Evolutionary conservation across 2,329 filamentous ascomycete species (phyloP), one percentile per base, ranked within the genome.

Genomic region (Ophiobolus disseminans): DNA sequence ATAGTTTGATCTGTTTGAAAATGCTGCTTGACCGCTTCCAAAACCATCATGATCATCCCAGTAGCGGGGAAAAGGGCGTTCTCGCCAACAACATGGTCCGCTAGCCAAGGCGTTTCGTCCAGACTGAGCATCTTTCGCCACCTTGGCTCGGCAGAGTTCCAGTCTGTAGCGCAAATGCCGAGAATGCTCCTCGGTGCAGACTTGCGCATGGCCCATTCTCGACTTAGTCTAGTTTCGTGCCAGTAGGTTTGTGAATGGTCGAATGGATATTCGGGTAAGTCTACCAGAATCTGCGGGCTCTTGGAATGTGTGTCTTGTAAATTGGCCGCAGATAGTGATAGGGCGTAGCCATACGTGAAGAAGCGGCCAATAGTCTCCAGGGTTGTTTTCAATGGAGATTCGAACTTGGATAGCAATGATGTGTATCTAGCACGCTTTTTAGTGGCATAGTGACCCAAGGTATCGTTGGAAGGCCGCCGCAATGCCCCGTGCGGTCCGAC

Each of bases 81-180:
- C 11, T 50, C 50, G 6, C 22, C 35, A 8, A 66, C 48, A 8
- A 36, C 43, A 34, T 72, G 69, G 31, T 66, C 51, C 2, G 37
- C 38, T 14, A 66, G 16, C 21, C 66, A 34, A 0, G 23, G 8
- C 0, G 28, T 16, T 19, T 30, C 19, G 16, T 26, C 66, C 57
- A 71, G 4, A 58, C 67, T 65, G n/a, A 79, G 63, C 28, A 77
- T 62, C 30, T 77, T 77, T 11, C 78, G 69, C 79, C 79, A 82
- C 21, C 40, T 31, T 0, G 66, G 58, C 14, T 66, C 58, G 1
- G 60, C 35, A 1, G 54, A 57, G 3, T 68, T 53, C 69, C 65
- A 23, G 68, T 66, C 48, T 2, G 22, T 21, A 2, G 32, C 37
- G 4, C 22, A 39, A 3, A 68, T 45, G 22, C 61, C 53, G 8